These are phyloP conservation scores for Chaetothyriales sp. DNA, from an alignment of 2,329 filamentous ascomycete species.

Conservation along the genomic window DNA sequence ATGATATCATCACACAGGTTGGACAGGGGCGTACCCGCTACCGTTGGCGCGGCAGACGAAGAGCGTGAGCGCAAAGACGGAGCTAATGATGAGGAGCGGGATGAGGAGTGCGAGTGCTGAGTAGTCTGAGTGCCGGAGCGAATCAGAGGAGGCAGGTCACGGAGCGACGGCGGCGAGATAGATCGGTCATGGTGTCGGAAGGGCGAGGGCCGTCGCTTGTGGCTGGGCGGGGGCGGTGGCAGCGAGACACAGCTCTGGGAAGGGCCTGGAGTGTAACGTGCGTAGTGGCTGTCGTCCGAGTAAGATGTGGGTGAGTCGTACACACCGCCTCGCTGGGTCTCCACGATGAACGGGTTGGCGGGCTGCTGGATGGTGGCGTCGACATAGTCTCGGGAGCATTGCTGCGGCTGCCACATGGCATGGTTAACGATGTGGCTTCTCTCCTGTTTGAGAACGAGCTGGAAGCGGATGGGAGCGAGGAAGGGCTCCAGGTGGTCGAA, in stretches of 20 bases:
- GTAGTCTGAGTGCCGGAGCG: slow-evolving; percentile 27
- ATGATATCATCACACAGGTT: slow-evolving; percentile 20
- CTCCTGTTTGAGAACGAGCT: slow-evolving; percentile 40
- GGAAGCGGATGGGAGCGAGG: slow-evolving; percentile 62
- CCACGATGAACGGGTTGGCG: neutral
- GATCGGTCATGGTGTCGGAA: slow-evolving; percentile 23
- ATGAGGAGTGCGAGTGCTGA: slow-evolving; percentile 26
- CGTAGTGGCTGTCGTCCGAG: slow-evolving; percentile 17
- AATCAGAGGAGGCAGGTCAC: slow-evolving; percentile 29
- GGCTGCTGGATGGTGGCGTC: neutral
- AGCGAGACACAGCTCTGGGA: slow-evolving; percentile 13
- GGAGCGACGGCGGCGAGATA: slow-evolving; percentile 30
- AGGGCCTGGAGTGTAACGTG: slow-evolving; percentile 2
- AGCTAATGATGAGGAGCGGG: slow-evolving; percentile 29
- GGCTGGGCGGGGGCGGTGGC: slow-evolving; percentile 12
- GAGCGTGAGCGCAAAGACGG: slow-evolving; percentile 28
- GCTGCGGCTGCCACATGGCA: slow-evolving; percentile 22
- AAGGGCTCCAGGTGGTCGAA: slow-evolving; percentile 78
- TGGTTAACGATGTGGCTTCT: slow-evolving; percentile 26
- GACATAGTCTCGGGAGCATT: slow-evolving; percentile 3
- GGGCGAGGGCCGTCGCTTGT: slow-evolving; percentile 26
- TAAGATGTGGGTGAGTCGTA: slow-evolving; percentile 20
- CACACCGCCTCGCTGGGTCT: slow-evolving; percentile 15
- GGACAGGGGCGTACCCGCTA: slow-evolving; percentile 29
- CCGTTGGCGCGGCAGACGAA: slow-evolving; percentile 25